Evolutionary conservation across 768 basidiomycete species (phyloP), one percentile per base, ranked within the genome.

Genomic region (Fibroporia radiculosa): DNA sequence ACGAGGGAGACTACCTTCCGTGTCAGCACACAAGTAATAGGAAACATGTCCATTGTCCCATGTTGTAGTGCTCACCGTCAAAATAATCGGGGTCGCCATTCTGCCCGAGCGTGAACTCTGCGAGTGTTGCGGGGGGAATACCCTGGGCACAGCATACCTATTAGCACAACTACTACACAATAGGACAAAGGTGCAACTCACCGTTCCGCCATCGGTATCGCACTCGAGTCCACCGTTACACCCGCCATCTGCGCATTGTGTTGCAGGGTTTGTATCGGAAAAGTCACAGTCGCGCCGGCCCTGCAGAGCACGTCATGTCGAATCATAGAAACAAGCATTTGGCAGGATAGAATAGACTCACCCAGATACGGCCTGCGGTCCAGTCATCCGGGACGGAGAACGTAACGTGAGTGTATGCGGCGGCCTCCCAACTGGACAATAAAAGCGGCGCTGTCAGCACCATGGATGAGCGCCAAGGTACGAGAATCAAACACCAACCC

Each of bases 141-240:
- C 64, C 64, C 64, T 56, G 19, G 11, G 19, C 16, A 5, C 7
- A 24, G 12, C 23, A 27, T 18, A 3, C 12, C 10, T 7, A 26
- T 40, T 19, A 38, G 36, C 20, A 38, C 25, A 8, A 22, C 24
- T 7, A 11, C 25, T 3, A 40, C 10, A 27, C 14, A 16, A 23
- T 19, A 8, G 11, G 16, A 27, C 39, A 31, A 12, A 32, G 10
- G 19, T 25, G 1, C 14, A 18, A 52, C 59, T 44, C 32, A 63
- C 68, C 0, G 68, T 70, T 5, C 69, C 69, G 12, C 59, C 62
- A 48, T 53, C 44, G 11, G 59, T 48, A 49, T 67, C 62, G 42
- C 68, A 70, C 18, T 56, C 38, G 0, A 70, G 55, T 29, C 69
- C 69, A 36, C 69, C 65, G 33, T 64, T 67, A 53, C 68, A 68